A percentile compares a stretch with the other conserved stretches of the same genome.
These are phyloP conservation scores for Neurospora tetraspora DNA, from an alignment of 495 filamentous ascomycete species.

Conservation along the genomic window DNA sequence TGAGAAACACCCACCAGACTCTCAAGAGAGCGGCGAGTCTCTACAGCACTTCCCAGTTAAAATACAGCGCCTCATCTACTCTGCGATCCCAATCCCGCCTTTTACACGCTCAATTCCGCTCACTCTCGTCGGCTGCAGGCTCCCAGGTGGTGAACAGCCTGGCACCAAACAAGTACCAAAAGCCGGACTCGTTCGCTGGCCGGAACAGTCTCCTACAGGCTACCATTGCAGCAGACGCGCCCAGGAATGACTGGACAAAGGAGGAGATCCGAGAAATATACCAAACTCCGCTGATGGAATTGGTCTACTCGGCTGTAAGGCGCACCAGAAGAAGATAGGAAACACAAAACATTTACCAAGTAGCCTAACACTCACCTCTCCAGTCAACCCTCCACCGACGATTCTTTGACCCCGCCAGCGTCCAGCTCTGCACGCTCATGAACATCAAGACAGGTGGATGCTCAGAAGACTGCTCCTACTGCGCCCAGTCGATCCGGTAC, in stretches of 20 bases:
- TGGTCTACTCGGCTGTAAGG: slow-evolving; percentile 63
- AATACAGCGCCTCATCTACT: background rate
- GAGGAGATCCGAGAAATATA: slow-evolving; percentile 70
- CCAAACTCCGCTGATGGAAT: slow-evolving; percentile 63
- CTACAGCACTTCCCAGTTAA: background rate
- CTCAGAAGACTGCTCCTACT: slow-evolving; percentile 81
- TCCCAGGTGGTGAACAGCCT: background rate
- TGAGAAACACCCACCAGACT: background rate
- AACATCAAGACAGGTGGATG: slow-evolving; percentile 94
- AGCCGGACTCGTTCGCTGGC: background rate
- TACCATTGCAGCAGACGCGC: slow-evolving; percentile 46
- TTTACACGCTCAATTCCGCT: background rate
- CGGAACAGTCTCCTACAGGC: slow-evolving; percentile 13
- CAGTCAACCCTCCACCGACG: slow-evolving; percentile 66
- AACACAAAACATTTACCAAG: background rate
- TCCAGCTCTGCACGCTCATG: slow-evolving; percentile 87
- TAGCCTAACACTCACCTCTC: background rate
- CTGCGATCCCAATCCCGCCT: background rate
- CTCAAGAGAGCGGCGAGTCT: background rate
- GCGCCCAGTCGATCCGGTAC: slow-evolving; percentile 75
- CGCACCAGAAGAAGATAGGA: background rate
- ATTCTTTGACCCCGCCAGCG: slow-evolving; percentile 67
- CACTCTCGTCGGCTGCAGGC: background rate
- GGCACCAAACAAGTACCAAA: background rate
- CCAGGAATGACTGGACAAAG: slow-evolving; percentile 64